Percentiles rank a stretch among this genome's conserved stretches.
These are phyloP conservation scores for Tolypocladium capitatum DNA, from an alignment of 2,329 filamentous ascomycete genomes.

Conservation along the genomic window DNA sequence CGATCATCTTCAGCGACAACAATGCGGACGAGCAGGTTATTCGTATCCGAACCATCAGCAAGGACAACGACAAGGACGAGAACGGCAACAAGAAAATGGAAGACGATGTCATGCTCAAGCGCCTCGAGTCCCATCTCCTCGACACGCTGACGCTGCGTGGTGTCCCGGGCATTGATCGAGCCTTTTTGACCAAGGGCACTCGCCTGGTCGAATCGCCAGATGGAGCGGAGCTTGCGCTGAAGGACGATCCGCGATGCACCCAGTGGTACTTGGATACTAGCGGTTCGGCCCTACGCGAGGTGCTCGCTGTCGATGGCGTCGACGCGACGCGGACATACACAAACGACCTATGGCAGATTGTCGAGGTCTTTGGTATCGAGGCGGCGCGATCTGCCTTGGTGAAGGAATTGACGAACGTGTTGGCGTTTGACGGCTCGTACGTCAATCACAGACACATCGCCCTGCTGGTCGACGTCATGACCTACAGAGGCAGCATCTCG, in stretches of 20 bases:
- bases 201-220: constrained; percentile 54
- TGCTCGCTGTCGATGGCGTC: constrained; percentile 77
- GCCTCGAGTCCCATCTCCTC: constrained; percentile 79
- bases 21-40: constrained; percentile 94
- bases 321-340: constrained; percentile 78
- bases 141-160: constrained; percentile 86
- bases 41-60: constrained; percentile 68
- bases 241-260: constrained; percentile 61
- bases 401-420: constrained; percentile 76
- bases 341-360: constrained; percentile 90
- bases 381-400: constrained; percentile 78
- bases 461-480: constrained; percentile 95
- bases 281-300: constrained; percentile 73
- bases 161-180: constrained; percentile 76
- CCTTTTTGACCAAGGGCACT: constrained; percentile 78
- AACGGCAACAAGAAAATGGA: constrained; percentile 50
- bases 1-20: constrained; percentile 94
- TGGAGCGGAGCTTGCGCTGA: constrained; percentile 61
- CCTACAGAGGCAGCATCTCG: constrained; percentile 82
- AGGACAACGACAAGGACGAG: constrained; percentile 60
- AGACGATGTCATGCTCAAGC: constrained; percentile 86
- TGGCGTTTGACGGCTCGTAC: constrained; percentile 98
- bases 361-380: constrained; percentile 93
- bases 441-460: constrained; percentile 98
- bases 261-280: constrained; percentile 96